A percentile compares a stretch with the other conserved stretches of the same genome.
Evolutionary conservation across 805 yeast genomes (phyloP).

Genomic region (Torulaspora microellipsoides): DNA sequence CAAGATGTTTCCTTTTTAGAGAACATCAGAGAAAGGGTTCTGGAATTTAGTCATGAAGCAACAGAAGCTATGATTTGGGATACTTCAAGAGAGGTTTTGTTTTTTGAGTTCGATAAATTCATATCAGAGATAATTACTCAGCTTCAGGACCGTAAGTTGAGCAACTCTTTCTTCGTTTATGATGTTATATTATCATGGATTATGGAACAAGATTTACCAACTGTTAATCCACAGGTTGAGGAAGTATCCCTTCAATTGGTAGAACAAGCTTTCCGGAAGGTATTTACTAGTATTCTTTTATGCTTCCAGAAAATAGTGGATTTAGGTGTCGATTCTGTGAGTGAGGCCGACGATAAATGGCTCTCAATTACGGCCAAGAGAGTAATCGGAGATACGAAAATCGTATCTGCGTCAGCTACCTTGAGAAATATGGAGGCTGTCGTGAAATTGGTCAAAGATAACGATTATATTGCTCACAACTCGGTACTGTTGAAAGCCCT

Average conservation of each 20-base stretch:
- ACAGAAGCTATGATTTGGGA: slow-evolving; percentile 17
- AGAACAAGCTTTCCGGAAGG: slow-evolving; percentile 46
- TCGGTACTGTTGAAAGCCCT: slow-evolving; percentile 44
- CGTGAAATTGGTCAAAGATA: slow-evolving; percentile 33
- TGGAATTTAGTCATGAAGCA: slow-evolving; percentile 12
- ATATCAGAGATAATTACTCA: slow-evolving; percentile 25
- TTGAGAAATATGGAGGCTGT: slow-evolving; percentile 35
- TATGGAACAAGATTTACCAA: slow-evolving; percentile 3
- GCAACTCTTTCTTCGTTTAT: slow-evolving; percentile 42
- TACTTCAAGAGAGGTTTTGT: slow-evolving; percentile 4
- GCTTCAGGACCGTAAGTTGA: slow-evolving; percentile 39
- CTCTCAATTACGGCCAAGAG: slow-evolving; percentile 46
- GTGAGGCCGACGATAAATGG: slow-evolving; percentile 67
- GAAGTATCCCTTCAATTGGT: slow-evolving; percentile 32
- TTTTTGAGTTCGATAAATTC: slow-evolving; percentile 27
- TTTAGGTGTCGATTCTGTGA: slow-evolving; percentile 31
- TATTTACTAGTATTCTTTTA: slow-evolving; percentile 58
- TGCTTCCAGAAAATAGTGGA: slow-evolving; percentile 58
- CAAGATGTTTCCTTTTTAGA: slow-evolving; percentile 2
- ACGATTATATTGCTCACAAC: slow-evolving; percentile 38
- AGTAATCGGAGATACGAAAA: slow-evolving; percentile 39
- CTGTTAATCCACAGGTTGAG: not conserved
- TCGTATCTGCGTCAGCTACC: slow-evolving; percentile 40
- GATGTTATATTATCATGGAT: slow-evolving; percentile 49
- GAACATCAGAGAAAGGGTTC: slow-evolving; percentile 12